Conservation (phyloP, 2,329 filamentous ascomycete species). For the Phaeophleospora eucalypticola region DNA sequence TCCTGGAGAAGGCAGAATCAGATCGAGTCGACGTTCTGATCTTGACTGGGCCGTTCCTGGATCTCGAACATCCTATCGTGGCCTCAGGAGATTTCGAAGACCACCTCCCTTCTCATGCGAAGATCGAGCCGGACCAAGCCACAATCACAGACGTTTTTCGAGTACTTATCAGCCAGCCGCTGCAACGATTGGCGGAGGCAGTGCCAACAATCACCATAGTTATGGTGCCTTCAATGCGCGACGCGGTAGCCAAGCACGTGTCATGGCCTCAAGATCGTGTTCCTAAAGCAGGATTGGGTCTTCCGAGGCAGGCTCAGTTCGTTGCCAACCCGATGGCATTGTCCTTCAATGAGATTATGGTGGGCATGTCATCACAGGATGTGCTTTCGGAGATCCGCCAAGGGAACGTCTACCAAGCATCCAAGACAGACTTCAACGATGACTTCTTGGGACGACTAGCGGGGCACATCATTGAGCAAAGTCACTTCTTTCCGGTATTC, state of each 20-base stretch:
- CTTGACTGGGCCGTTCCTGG: conserved; percentile 82
- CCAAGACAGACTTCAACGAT: conserved; percentile 61
- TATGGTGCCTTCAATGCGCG: conserved; percentile 76
- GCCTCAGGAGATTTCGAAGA: conserved; percentile 51
- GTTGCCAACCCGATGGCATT: conserved; percentile 89
- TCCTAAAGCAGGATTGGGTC: conserved; percentile 64
- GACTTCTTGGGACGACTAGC: conserved; percentile 68
- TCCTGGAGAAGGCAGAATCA: conserved; percentile 73
- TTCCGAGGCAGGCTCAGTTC: conserved; percentile 71
- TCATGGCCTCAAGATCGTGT: conserved; percentile 80
- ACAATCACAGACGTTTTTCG: conserved; percentile 82
- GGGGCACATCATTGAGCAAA: conserved; percentile 77
- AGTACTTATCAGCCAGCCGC: conserved; percentile 67
- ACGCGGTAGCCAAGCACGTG: conserved; percentile 76
- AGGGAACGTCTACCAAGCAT: conserved; percentile 65
- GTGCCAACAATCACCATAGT: conserved; percentile 79
- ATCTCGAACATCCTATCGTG: conserved; percentile 83
- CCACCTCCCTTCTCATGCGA: conserved; percentile 39
- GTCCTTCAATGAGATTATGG: conserved; percentile 77
- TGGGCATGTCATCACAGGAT: conserved; percentile 81
- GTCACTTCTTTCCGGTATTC: conserved; percentile 86
- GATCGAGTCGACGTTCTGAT: conserved; percentile 73
- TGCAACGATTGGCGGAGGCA: conserved; percentile 65
- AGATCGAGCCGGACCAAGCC: conserved; percentile 61
- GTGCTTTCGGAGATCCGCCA: conserved; percentile 66